These are phyloP conservation scores for Sutorius australiensis DNA, from an alignment of 768 basidiomycete species.

Conservation along the genomic window DNA sequence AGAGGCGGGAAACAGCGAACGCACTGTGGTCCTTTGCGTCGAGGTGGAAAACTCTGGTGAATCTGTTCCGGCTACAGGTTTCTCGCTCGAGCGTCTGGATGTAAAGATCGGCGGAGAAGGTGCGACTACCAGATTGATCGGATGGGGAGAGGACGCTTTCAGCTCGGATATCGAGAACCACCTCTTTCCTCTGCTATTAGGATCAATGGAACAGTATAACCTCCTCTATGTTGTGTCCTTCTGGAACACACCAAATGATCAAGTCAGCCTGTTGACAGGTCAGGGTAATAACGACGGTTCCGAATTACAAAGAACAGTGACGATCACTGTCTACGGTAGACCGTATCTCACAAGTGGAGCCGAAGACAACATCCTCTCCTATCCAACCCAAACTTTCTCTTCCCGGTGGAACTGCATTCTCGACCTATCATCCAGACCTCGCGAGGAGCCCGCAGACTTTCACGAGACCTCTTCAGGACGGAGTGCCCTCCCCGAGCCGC, in stretches of 20 bases:
- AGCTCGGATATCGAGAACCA: conserved; percentile 34
- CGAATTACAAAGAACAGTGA: conserved; percentile 71
- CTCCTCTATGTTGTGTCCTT: conserved; percentile 88
- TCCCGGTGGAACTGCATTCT: conserved; percentile 91
- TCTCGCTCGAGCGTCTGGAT: conserved; percentile 71
- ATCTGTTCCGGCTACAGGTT: conserved; percentile 55
- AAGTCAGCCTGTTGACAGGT: conserved; percentile 34
- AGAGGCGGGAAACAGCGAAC: conserved; percentile 73
- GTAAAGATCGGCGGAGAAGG: conserved; percentile 72
- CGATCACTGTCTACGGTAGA: conserved; percentile 74
- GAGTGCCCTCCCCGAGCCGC: conserved; percentile 64
- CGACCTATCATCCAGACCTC: conserved; percentile 53
- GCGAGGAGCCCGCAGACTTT: conserved; percentile 18
- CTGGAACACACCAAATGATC: conserved; percentile 58
- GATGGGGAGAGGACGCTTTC: conserved; percentile 43
- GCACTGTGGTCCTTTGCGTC: conserved; percentile 85
- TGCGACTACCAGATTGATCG: conserved; percentile 47
- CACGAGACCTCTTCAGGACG: conserved; percentile 17
- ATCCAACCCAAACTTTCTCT: conserved; percentile 72
- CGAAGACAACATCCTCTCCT: conserved; percentile 29
- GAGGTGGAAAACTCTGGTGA: conserved; percentile 85
- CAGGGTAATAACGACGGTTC: conserved; percentile 29
- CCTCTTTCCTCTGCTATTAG: conserved; percentile 71
- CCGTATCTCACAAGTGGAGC: conserved; percentile 46
- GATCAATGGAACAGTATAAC: conserved; percentile 77